These are phyloP conservation scores for Dactylis glomerata DNA, from an alignment of 176 grass and related monocot genomes.

Conservation along the genomic window DNA sequence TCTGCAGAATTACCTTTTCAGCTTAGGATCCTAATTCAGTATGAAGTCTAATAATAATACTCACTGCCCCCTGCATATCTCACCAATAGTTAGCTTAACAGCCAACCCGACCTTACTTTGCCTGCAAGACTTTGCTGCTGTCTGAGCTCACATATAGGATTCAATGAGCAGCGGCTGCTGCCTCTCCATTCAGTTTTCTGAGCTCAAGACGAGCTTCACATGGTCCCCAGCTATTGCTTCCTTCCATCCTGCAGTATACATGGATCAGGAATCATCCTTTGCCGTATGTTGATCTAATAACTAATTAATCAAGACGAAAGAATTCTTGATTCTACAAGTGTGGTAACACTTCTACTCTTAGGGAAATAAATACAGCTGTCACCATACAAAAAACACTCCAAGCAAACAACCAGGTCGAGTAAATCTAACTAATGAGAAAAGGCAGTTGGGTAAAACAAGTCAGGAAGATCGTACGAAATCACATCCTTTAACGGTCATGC, in stretches of 20 bases:
- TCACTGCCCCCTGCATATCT: too few species aligned
- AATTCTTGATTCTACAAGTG: too few species aligned
- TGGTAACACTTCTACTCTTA: too few species aligned
- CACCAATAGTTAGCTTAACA: neutral
- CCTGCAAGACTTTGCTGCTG: neutral
- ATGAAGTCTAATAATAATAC: too few species aligned
- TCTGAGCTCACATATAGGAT: neutral
- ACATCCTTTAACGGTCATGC: neutral
- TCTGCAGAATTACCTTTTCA: too few species aligned
- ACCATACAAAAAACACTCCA: neutral
- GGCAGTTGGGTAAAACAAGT: neutral
- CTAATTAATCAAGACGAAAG: too few species aligned
- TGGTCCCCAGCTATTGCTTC: neutral
- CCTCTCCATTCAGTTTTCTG: neutral
- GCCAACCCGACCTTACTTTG: neutral
- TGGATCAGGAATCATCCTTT: neutral
- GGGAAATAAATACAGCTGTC: neutral
- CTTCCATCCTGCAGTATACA: neutral
- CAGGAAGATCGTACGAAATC: neutral
- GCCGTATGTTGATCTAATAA: neutral
- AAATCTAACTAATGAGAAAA: neutral
- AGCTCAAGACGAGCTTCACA: constrained; percentile 1
- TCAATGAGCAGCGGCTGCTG: neutral
- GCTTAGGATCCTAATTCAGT: too few species aligned
- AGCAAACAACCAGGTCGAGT: neutral